phyloP scores from a whole-genome alignment of 139 green algal species.

The Chlorella vulgaris region DNA sequence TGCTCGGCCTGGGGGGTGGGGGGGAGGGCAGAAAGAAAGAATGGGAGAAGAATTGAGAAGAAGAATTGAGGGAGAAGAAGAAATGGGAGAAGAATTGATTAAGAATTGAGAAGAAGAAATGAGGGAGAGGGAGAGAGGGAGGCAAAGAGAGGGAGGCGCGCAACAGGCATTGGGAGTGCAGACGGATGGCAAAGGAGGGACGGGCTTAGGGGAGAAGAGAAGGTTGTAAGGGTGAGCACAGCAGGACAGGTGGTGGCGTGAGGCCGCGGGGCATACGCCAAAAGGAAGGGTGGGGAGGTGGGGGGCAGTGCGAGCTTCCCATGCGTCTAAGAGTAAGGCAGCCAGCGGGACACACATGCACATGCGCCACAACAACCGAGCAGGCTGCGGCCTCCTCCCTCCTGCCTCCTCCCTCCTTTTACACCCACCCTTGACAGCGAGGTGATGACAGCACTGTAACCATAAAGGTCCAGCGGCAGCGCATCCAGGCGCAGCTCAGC shows the following conservation, averaged over 20 bases:
- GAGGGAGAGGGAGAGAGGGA: neutral
- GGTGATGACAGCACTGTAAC: neutral
- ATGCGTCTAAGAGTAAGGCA: no score
- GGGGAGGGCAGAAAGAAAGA: neutral
- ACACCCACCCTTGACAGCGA: slow-evolving; percentile 14
- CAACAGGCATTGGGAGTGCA: neutral
- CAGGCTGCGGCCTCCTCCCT: neutral
- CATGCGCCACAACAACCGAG: neutral
- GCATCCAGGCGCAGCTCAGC: neutral
- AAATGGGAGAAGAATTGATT: neutral
- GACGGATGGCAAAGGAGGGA: neutral
- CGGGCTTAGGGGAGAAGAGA: neutral
- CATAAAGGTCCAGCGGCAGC: neutral
- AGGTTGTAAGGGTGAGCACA: neutral
- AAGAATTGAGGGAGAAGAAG: neutral
- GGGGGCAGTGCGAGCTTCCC: no score
- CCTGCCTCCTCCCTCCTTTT: neutral
- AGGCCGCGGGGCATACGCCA: no score
- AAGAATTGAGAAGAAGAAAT: neutral
- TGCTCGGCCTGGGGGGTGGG: slow-evolving; percentile 25
- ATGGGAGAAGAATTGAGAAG: no score
- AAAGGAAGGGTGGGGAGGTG: no score
- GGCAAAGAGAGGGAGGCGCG: neutral
- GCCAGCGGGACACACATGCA: neutral
- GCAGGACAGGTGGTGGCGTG: no score